Evolutionary conservation across 768 basidiomycete genomes (phyloP), one percentile per base, ranked within the genome.

Genomic region (Punctularia strigosozonata): DNA sequence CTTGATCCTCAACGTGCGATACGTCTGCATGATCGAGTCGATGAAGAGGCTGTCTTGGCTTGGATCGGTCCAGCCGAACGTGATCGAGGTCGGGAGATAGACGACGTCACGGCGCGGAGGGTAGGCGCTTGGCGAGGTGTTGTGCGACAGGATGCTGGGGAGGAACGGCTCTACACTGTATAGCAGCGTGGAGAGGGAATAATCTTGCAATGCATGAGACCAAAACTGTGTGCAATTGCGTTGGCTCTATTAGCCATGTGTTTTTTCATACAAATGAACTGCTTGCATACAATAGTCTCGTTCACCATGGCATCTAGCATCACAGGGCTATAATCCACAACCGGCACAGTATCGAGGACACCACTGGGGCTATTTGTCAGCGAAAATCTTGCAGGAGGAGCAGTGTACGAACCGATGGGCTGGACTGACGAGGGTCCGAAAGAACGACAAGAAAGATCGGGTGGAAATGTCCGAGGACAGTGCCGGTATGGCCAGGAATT

Each of bases 101-200:
- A 54, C 51, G 3, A 38, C 40, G 0, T 48, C 38, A 36, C 71
- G 66, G 19, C 53, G 51, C 8, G 65, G 65, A 2, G 72, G 74
- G 52, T 65, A 76, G 3, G 75, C 75, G 15, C 69, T 61, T 0
- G 54, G 40, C 6, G 35, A 45, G 23, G 48, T 52, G 25, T 51
- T 63, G 43, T 68, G 66, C 5, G 55, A 54, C 42, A 65, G 64
- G 37, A 67, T 40, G 34, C 47, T 46, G 0, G 68, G 53, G 1
- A 72, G 57, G 60, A 75, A 66, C 1, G 71, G 70, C 41, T 78
- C 73, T 31, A 71, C 61, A 34, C 61, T 65, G 48, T 75, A 73
- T 25, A 58, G 44, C n/a, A 66, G 51, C 5, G 37, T 39, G 5
- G 43, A 39, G 14, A 71, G 68, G 67, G 67, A 73, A 50, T 66